phyloP scores from a whole-genome alignment of 2,329 filamentous ascomycete species.

The Sporothrix variecibatus region DNA sequence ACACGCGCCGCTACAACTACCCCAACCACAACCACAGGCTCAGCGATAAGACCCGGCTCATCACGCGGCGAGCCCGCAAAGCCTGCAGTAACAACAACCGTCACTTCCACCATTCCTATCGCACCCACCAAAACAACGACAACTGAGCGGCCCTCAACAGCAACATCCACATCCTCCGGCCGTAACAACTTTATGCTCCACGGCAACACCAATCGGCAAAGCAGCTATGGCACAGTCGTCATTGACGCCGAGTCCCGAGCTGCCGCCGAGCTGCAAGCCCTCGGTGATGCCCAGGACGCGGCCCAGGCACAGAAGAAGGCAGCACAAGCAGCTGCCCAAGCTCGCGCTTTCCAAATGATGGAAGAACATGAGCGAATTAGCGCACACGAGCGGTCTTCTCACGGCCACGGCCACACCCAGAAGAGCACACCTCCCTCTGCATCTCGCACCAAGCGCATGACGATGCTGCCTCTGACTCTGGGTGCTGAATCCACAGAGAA shows the following conservation, averaged over 20 bases:
- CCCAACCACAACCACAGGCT: background rate
- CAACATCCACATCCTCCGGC: background rate
- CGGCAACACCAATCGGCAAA: background rate
- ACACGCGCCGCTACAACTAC: constrained; percentile 6
- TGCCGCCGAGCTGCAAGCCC: background rate
- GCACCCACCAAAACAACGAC: background rate
- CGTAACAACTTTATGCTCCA: background rate
- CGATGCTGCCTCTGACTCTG: background rate
- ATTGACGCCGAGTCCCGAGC: background rate
- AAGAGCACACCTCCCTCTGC: constrained; percentile 1
- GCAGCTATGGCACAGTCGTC: background rate
- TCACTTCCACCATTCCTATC: background rate
- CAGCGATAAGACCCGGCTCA: background rate
- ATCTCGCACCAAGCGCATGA: background rate
- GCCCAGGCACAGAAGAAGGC: constrained; percentile 5
- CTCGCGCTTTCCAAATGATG: constrained; percentile 22
- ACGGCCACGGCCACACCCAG: background rate
- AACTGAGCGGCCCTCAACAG: background rate
- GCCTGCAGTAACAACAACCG: background rate
- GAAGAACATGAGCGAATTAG: constrained; percentile 28
- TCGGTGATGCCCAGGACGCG: background rate
- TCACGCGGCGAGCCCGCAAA: background rate
- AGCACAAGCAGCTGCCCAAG: constrained; percentile 20
- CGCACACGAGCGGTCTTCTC: background rate
- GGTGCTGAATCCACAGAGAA: background rate